Conservation (phyloP, 768 basidiomycete species). For the Suillus lakei region DNA sequence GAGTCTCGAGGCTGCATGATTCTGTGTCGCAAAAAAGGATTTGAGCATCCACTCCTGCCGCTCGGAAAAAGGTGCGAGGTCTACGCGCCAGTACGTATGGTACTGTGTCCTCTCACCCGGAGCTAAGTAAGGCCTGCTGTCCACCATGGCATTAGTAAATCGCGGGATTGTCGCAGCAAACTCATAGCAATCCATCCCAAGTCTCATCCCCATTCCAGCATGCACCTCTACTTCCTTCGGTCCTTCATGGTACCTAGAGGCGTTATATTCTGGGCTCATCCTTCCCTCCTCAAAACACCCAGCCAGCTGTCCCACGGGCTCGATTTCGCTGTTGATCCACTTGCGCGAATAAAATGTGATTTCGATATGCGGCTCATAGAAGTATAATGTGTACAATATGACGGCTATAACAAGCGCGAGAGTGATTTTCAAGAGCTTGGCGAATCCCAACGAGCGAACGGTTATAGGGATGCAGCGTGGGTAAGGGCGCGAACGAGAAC, state of each 20-base stretch:
- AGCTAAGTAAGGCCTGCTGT: slow-evolving; percentile 15
- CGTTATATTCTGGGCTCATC: slow-evolving; percentile 70
- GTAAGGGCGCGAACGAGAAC: slow-evolving; percentile 24
- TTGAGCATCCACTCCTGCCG: slow-evolving; percentile 92
- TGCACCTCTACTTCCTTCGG: slow-evolving; percentile 74
- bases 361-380: slow-evolving; percentile 88
- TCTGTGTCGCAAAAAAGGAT: slow-evolving; percentile 93
- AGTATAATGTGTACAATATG: slow-evolving; percentile 53
- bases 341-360: slow-evolving; percentile 74
- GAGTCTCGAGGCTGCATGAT: slow-evolving; percentile 61
- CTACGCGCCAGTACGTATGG: slow-evolving; percentile 95
- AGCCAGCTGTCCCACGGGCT: slow-evolving; percentile 61
- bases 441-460: slow-evolving; percentile 41
- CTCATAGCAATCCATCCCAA: slow-evolving; percentile 91
- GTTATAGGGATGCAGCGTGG: slow-evolving; percentile 21
- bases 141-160: slow-evolving; percentile 9
- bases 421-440: slow-evolving; percentile 48
- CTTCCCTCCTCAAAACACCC: slow-evolving; percentile 75
- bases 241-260: slow-evolving; percentile 65
- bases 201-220: slow-evolving; percentile 75
- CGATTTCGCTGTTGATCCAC: slow-evolving; percentile 80
- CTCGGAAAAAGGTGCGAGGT: slow-evolving; percentile 79
- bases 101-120: slow-evolving; percentile 62
- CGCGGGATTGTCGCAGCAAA: slow-evolving; percentile 82
- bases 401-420: slow-evolving; percentile 43